Conservation (phyloP, 2,329 filamentous ascomycete species). For the Xylariaceae sp. region DNA sequence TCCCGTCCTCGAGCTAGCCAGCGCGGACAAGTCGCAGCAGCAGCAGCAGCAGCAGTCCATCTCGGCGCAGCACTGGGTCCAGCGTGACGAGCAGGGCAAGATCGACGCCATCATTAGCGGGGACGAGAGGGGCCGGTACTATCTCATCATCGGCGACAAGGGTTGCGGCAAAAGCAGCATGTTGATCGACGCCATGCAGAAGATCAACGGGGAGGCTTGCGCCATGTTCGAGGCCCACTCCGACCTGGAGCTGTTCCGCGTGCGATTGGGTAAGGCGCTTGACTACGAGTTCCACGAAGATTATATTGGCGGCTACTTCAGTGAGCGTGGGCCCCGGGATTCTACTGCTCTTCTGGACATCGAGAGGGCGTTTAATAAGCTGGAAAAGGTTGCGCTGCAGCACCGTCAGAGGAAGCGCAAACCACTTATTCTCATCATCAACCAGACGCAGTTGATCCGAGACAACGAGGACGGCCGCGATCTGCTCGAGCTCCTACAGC, state of each 20-base stretch:
- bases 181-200: slow-evolving; percentile 90
- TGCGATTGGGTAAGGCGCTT: slow-evolving; percentile 84
- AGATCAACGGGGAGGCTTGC: slow-evolving; percentile 80
- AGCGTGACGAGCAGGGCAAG: slow-evolving; percentile 71
- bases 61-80: slow-evolving; percentile 64
- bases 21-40: slow-evolving; percentile 47
- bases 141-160: slow-evolving; percentile 89
- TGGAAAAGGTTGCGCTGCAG: slow-evolving; percentile 86
- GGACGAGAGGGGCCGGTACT: slow-evolving; percentile 71
- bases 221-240: slow-evolving; percentile 97
- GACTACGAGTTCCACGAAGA: slow-evolving; percentile 98
- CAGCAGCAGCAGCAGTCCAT: slow-evolving; percentile 42
- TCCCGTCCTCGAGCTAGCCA: slow-evolving; percentile 73
- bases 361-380: slow-evolving; percentile 92
- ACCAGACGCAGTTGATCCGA: slow-evolving; percentile 83
- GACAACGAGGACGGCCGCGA: slow-evolving; percentile 92
- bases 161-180: slow-evolving; percentile 96
- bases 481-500: slow-evolving; percentile 88
- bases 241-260: slow-evolving; percentile 89
- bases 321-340: slow-evolving; percentile 85
- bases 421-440: slow-evolving; percentile 89
- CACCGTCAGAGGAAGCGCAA: slow-evolving; percentile 55
- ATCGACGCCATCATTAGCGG: slow-evolving; percentile 83
- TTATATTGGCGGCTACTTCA: slow-evolving; percentile 94
- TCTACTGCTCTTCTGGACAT: slow-evolving; percentile 91